Evolutionary conservation across 345 rosid species (phyloP), one percentile per base, ranked within the genome.

Genomic region (Ailanthus altissimus): DNA sequence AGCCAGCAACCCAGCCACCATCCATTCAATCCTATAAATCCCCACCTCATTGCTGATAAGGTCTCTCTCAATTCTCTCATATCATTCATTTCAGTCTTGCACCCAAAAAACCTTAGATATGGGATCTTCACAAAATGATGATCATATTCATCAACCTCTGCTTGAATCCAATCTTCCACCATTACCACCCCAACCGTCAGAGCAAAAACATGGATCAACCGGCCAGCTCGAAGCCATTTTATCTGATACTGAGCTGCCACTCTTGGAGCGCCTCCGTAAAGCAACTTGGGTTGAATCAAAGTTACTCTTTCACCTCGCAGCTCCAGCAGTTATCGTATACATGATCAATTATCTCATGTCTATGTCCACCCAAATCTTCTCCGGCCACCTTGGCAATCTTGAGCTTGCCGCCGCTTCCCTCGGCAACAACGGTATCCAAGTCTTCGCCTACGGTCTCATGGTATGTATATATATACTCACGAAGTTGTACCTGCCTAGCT

Each of bases 321-420:
- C 85, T 0, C 92, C 90, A 0, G 89, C 88, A 4, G 87, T 90
- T 6, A 61, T 83, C 57, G 85, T 88, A 60, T 90, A 88, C 84
- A 78, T 85, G 87, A 87, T 90, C 51, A 87, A 85, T 82, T 82
- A 83, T 49, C 57, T 88, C 69, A 85, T 90, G 86, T 87, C 92
- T 51, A 87, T 83, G 88, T 84, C 90, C 69, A 89, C 92, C 46
- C 90, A 83, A 57, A 81, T 90, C 46, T 83, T 87, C 75, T 78
- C 86, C 47, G 92, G 94, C 70, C 92, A 86, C 68, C 92, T 90
- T 26, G 90, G 90, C 8, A 89, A 86, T 80, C 88, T 89, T 16
- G 86, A 90, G 75, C 92, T 88, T 21, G 91, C 90, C 18, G 92
- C 86, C 26, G 84, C 87, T 73, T 90, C 92, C 49, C 91, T 90